These are phyloP conservation scores for Cyclocybe aegerita DNA, from an alignment of 768 basidiomycete genomes.

Conservation along the genomic window DNA sequence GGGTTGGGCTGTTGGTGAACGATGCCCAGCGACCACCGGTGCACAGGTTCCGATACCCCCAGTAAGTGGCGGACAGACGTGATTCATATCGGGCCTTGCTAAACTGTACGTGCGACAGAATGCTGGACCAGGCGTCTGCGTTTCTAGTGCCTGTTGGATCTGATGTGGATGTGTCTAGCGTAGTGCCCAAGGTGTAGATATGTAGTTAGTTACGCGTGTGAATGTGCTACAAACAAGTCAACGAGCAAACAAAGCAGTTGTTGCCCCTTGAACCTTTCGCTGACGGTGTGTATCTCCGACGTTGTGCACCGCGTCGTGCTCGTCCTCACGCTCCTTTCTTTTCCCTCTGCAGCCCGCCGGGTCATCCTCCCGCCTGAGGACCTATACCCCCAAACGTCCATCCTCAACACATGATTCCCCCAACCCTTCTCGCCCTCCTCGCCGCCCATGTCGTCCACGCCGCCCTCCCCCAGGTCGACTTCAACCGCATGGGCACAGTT, in stretches of 20 bases:
- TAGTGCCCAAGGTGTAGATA: no score
- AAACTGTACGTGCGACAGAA: conserved; percentile 31
- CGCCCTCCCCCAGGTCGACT: conserved; percentile 41
- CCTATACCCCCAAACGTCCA: conserved; percentile 16
- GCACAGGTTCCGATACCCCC: conserved; percentile 69
- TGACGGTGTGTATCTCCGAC: conserved; percentile 11
- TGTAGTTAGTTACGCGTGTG: no score
- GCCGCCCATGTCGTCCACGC: conserved; percentile 29
- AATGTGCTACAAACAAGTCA: no score
- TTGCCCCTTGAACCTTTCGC: not conserved
- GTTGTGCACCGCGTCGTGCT: conserved; percentile 9
- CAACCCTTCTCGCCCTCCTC: conserved; percentile 26
- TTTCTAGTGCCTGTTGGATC: conserved; percentile 59
- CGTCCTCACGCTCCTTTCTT: conserved; percentile 12
- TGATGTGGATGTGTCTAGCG: not conserved
- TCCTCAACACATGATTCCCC: conserved; percentile 19
- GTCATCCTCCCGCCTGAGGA: conserved; percentile 12
- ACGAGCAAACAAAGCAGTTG: not conserved
- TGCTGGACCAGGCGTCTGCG: conserved; percentile 59
- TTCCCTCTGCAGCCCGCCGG: conserved; percentile 4
- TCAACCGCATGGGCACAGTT: conserved; percentile 85
- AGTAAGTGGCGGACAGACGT: conserved; percentile 49
- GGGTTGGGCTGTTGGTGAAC: conserved; percentile 41
- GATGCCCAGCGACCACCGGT: conserved; percentile 46
- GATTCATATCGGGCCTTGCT: conserved; percentile 3